Base-by-base conservation (phyloP, 2,329 filamentous ascomycete species). In the Colletotrichum neosansevieriae region DNA sequence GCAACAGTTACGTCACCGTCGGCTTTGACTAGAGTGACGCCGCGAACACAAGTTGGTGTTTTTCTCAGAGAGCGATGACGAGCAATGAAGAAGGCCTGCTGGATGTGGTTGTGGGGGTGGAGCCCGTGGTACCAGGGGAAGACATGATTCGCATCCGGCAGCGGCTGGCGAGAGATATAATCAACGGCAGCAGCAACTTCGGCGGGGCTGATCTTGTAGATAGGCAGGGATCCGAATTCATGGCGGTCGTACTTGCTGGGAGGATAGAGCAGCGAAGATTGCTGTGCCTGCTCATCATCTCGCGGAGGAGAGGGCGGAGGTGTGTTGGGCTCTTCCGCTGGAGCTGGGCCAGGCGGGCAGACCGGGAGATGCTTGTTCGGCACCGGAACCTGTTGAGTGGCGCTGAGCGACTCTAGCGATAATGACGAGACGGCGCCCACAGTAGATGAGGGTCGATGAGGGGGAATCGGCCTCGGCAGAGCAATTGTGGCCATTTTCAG, bases 61-160 rank as follows among this genome's bases (percentile, higher is more conserved):
- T 87, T 90, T 53, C 92, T 86, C 58, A 91, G 80, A n/a, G 88
- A 84, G 69, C 90, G 91, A 74, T 91, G 91, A 70, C 93, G 88
- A 29, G 92, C 90, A 58, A 91, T 89, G 78, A 99, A 98, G 82
- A 98, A 98, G 6, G 92, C 88, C 70, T 96, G 87, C 76, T 99
- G 96, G 61, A 97, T 87, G 69, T 93, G 90, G 76, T 99, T 99
- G 70, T 92, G 89, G 0, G 93, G 91, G 75, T 98, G 94, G 45
- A 98, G 82, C 24, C 96, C 96, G 80, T 99, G 96, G 24, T 98
- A 85, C 96, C 96, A 99, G 2, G 96, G 96, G 75, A 98, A 99
- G 70, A 98, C 93, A 69, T 90, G 86, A n/a, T 91, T 88, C 0
- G 96, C 90, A 63, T 95, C 90, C 6, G 96, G 95, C 24, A 98